These are phyloP conservation scores for Globisporangium nodosum DNA, from an alignment of 352 stramenopile genomes.

Conservation along the genomic window DNA sequence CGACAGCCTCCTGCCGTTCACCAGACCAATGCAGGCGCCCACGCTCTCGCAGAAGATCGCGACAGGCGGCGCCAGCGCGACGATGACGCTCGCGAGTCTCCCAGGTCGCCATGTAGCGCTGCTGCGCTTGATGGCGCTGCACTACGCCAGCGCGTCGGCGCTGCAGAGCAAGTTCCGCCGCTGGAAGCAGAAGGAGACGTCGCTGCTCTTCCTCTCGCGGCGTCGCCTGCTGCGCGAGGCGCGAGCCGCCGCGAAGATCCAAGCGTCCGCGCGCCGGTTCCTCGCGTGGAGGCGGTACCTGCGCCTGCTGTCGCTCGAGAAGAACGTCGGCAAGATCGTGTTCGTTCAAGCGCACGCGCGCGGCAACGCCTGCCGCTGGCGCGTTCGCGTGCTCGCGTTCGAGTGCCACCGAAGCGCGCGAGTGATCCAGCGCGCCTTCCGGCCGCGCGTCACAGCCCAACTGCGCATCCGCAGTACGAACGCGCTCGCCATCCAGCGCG, in stretches of 20 bases:
- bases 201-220: constrained; percentile 30
- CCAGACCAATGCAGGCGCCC: constrained; percentile 17
- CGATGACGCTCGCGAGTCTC: constrained; percentile 24
- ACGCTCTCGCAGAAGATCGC: constrained; percentile 39
- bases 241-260: constrained; percentile 46
- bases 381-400: constrained; percentile 23
- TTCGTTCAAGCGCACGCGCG: constrained; percentile 41
- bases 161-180: constrained; percentile 40
- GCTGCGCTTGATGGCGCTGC: constrained; percentile 21
- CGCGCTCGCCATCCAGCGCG: constrained; percentile 41
- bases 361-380: constrained; percentile 28
- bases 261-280: constrained; percentile 37
- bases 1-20: constrained; percentile 33
- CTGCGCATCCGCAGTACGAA: constrained; percentile 24
- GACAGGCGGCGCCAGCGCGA: constrained; percentile 25
- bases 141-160: constrained; percentile 29
- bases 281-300: constrained; percentile 45
- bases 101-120: constrained; percentile 29
- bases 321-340: constrained; percentile 29
- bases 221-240: constrained; percentile 32
- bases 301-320: constrained; percentile 29
- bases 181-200: constrained; percentile 37
- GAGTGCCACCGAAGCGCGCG: constrained; percentile 19
- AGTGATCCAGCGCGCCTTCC: constrained; percentile 43
- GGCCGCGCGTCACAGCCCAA: constrained; percentile 19